Evolutionary conservation across 331 rosid genomes (phyloP).

Genomic region (Spiraea crenata): DNA sequence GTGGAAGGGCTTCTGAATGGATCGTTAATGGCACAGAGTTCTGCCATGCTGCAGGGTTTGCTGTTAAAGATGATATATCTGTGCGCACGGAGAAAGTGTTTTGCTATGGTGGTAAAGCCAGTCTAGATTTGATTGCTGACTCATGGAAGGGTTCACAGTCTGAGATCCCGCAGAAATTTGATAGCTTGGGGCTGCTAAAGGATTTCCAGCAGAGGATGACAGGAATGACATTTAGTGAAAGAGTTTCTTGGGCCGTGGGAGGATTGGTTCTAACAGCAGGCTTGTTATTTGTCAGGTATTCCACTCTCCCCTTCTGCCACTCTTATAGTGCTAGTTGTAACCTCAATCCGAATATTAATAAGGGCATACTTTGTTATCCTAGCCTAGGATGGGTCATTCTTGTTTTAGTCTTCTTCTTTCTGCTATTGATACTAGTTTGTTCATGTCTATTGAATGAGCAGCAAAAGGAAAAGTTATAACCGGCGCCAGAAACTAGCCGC

Average conservation of each 20-base stretch:
- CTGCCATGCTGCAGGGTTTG: constrained; percentile 80
- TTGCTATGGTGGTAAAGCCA: constrained; percentile 81
- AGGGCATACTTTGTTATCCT: neutral
- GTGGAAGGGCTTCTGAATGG: constrained; percentile 96
- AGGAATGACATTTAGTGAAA: constrained; percentile 63
- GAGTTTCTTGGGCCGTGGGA: constrained; percentile 93
- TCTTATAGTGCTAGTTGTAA: neutral
- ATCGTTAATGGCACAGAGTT: constrained; percentile 89
- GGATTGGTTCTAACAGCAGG: constrained; percentile 94
- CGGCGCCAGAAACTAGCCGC: constrained; percentile 79
- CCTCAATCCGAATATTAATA: neutral
- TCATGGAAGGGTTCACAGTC: constrained; percentile 67
- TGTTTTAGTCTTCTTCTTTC: neutral
- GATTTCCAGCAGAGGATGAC: constrained; percentile 58
- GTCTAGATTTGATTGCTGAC: constrained; percentile 71
- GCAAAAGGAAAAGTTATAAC: constrained; percentile 76
- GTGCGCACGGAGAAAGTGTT: constrained; percentile 35
- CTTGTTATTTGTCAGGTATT: constrained; percentile 69
- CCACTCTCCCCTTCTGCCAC: constrained; percentile 15
- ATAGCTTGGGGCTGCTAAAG: constrained; percentile 33
- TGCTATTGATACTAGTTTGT: constrained; percentile 13
- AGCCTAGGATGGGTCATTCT: neutral
- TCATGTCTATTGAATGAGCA: constrained; percentile 31
- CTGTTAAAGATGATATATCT: constrained; percentile 45
- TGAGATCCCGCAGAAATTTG: constrained; percentile 37